These are phyloP conservation scores for Pleurotus salmoneostramineus DNA, from an alignment of 768 basidiomycete genomes.

Conservation along the genomic window DNA sequence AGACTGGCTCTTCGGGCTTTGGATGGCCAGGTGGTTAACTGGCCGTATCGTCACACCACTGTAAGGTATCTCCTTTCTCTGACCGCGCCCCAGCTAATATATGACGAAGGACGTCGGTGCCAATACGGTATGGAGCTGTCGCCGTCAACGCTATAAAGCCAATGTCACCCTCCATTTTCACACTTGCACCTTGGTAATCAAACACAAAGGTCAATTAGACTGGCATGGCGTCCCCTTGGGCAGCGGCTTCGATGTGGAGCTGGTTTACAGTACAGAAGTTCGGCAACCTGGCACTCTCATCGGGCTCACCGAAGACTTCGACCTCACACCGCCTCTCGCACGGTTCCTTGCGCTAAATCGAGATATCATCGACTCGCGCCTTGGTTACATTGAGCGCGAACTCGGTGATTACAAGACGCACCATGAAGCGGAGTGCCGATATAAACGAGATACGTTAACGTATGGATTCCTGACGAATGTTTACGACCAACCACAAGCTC, in stretches of 20 bases:
- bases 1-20: constrained; percentile 62
- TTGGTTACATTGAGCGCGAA: constrained; percentile 40
- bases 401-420: constrained; percentile 50
- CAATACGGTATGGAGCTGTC: constrained; percentile 38
- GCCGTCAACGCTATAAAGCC: constrained; percentile 45
- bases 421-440: constrained; percentile 40
- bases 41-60: constrained; percentile 60
- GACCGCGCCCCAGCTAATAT: not conserved
- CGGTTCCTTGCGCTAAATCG: constrained; percentile 60
- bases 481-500: constrained; percentile 51
- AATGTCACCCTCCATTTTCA: constrained; percentile 42
- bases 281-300: constrained; percentile 45
- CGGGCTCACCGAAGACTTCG: constrained; percentile 63
- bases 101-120: constrained; percentile 42
- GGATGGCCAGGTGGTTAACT: constrained; percentile 55
- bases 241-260: constrained; percentile 62
- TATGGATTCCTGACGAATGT: constrained; percentile 62
- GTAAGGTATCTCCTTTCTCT: constrained; percentile 25
- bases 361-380: constrained; percentile 37
- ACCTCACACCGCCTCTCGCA: constrained; percentile 58
- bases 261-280: constrained; percentile 54
- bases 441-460: constrained; percentile 51
- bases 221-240: constrained; percentile 56
- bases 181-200: constrained; percentile 45
- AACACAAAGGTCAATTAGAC: constrained; percentile 44